Conservation (phyloP, 495 filamentous ascomycete species). For the Lasiosphaeria hispida region DNA sequence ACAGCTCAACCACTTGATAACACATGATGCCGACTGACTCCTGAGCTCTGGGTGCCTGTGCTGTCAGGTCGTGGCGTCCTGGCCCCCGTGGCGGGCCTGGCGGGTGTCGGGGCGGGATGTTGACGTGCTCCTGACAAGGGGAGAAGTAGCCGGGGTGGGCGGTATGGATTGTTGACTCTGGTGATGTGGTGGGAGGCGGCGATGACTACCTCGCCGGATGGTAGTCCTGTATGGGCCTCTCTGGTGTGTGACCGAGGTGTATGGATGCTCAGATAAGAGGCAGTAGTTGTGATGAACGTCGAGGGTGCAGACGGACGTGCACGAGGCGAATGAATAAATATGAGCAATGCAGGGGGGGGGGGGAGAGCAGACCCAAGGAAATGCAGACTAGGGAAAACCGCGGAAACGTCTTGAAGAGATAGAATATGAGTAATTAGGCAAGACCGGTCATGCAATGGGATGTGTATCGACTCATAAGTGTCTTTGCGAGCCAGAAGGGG, state of each 20-base stretch:
- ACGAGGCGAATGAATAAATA: slow-evolving; percentile 22
- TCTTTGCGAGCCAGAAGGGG: slow-evolving; percentile 15
- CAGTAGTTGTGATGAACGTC: slow-evolving; percentile 7
- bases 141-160: too few species aligned
- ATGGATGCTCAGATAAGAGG: neutral
- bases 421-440: slow-evolving; percentile 36
- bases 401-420: slow-evolving; percentile 10
- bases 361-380: slow-evolving; percentile 19
- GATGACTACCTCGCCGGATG: neutral
- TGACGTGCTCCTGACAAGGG: slow-evolving; percentile 7
- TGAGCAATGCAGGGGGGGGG: slow-evolving; percentile 15
- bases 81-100: neutral
- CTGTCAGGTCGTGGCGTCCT: neutral
- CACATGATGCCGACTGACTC: slow-evolving; percentile 55
- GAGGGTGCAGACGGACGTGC: neutral
- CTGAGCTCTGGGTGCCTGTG: neutral
- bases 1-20: slow-evolving; percentile 72
- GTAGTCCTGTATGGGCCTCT: neutral
- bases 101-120: neutral
- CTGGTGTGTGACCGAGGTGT: neutral
- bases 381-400: slow-evolving; percentile 1
- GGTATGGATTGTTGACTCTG: neutral
- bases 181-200: neutral
- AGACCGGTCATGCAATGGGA: slow-evolving; percentile 24
- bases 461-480: slow-evolving; percentile 30